These are phyloP conservation scores for Calycina marina DNA, from an alignment of 2,329 filamentous ascomycete genomes.

Conservation along the genomic window DNA sequence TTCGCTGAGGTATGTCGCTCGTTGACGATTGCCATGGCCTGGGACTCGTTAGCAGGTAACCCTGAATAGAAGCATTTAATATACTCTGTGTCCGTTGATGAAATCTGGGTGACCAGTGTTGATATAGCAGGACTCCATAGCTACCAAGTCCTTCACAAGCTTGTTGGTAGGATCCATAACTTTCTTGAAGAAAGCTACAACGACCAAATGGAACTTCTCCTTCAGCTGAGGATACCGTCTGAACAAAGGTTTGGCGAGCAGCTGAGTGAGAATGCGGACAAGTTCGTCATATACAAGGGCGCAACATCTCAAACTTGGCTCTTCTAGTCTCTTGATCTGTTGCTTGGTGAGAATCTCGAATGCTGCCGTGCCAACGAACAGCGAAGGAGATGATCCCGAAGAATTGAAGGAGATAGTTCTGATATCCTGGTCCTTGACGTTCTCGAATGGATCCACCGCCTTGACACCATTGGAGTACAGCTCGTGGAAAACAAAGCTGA, in stretches of 20 bases:
- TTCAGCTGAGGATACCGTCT: conserved; percentile 86
- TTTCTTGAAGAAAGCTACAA: conserved; percentile 94
- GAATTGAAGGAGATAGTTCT: conserved; percentile 97
- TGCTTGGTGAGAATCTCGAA: conserved; percentile 98
- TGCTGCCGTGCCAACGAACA: conserved; percentile 95
- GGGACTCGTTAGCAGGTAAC: conserved; percentile 11
- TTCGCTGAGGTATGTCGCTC: conserved; percentile 71
- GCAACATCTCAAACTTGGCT: conserved; percentile 94
- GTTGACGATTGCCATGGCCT: conserved; percentile 96
- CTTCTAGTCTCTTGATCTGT: conserved; percentile 91
- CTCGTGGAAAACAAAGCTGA: conserved; percentile 98
- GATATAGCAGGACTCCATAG: conserved; percentile 95
- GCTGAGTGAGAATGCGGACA: conserved; percentile 83
- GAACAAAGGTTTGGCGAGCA: conserved; percentile 80
- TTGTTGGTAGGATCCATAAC: conserved; percentile 98
- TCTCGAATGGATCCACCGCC: conserved; percentile 92
- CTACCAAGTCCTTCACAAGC: conserved; percentile 79
- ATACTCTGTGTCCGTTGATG: conserved; percentile 77
- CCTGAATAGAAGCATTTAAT: conserved; percentile 2
- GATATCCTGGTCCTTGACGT: conserved; percentile 95
- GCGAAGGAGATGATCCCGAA: conserved; percentile 88
- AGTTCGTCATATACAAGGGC: conserved; percentile 95
- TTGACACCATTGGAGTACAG: conserved; percentile 96
- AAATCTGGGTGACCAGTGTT: conserved; percentile 98
- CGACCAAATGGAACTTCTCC: conserved; percentile 90